phyloP scores from a whole-genome alignment of 495 filamentous ascomycete species.

The Podospora fimiseda region DNA sequence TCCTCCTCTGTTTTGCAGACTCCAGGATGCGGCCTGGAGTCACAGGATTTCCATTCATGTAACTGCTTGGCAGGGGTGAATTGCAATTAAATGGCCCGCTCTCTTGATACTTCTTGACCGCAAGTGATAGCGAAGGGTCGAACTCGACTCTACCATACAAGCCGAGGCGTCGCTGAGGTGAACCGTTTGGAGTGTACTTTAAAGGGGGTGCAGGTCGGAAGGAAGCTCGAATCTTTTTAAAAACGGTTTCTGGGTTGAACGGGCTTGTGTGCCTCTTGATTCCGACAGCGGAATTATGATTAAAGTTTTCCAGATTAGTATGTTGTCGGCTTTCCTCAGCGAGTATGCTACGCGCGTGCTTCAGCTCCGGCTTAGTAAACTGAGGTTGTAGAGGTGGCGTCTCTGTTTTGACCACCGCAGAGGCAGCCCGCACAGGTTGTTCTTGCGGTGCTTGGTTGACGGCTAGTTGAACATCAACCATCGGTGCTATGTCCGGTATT shows the following conservation, averaged over 20 bases:
- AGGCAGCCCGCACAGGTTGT: neutral
- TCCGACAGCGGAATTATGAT: conserved; percentile 22
- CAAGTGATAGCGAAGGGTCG: conserved; percentile 38
- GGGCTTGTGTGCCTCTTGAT: conserved; percentile 40
- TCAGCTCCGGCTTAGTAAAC: conserved; percentile 45
- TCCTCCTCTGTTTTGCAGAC: conserved; percentile 29
- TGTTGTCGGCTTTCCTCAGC: conserved; percentile 26
- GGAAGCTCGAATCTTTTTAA: conserved; percentile 41
- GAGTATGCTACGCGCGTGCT: conserved; percentile 41
- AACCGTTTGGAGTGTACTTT: conserved; percentile 1
- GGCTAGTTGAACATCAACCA: conserved; percentile 8
- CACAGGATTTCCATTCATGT: conserved; percentile 22
- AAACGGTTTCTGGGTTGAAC: conserved; percentile 48
- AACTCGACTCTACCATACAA: conserved; percentile 47
- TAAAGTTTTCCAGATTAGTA: conserved; percentile 24
- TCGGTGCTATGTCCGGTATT: conserved; percentile 11
- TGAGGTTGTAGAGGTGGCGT: conserved; percentile 19
- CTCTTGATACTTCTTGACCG: conserved; percentile 47
- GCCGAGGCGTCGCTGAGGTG: conserved; percentile 24
- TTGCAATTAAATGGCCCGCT: conserved; percentile 43
- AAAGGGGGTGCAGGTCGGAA: conserved; percentile 21
- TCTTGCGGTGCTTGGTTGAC: conserved; percentile 8
- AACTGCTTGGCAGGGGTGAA: conserved; percentile 12
- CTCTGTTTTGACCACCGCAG: neutral
- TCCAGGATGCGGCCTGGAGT: conserved; percentile 36